Conservation (phyloP, 2,329 filamentous ascomycete genomes). For the Elsinoe australis region DNA sequence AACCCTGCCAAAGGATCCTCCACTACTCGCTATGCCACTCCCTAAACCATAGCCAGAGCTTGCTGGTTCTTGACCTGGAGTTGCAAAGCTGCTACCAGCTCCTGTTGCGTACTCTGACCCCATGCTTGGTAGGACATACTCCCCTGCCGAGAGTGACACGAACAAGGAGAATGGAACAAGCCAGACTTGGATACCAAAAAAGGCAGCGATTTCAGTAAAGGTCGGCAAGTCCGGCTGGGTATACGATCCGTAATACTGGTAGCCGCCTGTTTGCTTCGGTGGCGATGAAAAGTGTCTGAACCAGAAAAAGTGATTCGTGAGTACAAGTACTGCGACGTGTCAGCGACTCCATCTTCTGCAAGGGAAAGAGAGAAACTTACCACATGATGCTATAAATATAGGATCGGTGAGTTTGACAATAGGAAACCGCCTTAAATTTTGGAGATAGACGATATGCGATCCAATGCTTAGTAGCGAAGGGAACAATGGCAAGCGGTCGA, state of each 20-base stretch:
- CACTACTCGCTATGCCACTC: constrained; percentile 39
- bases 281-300: constrained; percentile 79
- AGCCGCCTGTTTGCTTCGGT: constrained; percentile 51
- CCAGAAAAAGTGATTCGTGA: constrained; percentile 91
- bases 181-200: constrained; percentile 96
- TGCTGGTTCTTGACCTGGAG: constrained; percentile 35
- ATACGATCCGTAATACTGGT: constrained; percentile 26
- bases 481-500: constrained; percentile 78
- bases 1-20: constrained; percentile 29
- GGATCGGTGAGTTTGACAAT: constrained; percentile 82
- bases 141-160: constrained; percentile 84
- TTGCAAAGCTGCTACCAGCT: constrained; percentile 44
- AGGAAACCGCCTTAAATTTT: constrained; percentile 70
- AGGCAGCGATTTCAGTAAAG: constrained; percentile 91
- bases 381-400: constrained; percentile 74
- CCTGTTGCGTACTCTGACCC: constrained; percentile 65
- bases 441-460: constrained; percentile 46
- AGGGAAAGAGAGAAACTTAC: no score
- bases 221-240: constrained; percentile 53
- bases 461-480: constrained; percentile 34
- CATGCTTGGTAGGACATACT: constrained; percentile 92
- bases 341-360: no score
- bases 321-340: constrained; percentile 73
- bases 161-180: constrained; percentile 92
- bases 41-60: constrained; percentile 21